Evolutionary conservation across 768 basidiomycete species (phyloP), one percentile per base, ranked within the genome.

Genomic region (Pulveroboletus sp.): DNA sequence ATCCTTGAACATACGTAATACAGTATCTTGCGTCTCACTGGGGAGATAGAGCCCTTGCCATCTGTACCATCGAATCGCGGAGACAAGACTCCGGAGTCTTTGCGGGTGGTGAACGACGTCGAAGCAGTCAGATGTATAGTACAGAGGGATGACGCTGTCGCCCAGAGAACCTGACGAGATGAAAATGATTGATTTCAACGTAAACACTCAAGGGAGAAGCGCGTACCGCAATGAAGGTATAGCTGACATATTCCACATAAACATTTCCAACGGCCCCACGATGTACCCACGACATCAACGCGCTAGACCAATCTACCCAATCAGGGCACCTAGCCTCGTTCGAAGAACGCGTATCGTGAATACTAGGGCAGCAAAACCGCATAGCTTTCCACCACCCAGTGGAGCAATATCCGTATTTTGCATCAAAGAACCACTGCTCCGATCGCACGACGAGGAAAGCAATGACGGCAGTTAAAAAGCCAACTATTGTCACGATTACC

Each of bases 51-150:
- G 33, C 59, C 57, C 38, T 65, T 57, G 24, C 36, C 55, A 37
- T 64, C 48, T 6, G 60, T 58, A 27, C 72, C 67, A 28, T 72
- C 69, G 26, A 81, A 78, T 15, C 69, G 69, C 0, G 81, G 74
- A 2, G 77, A 72, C 8, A 81, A 68, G 38, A 82, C 82, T n/a
- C 79, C 85, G 5, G 85, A 89, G 65, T 98, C 94, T 63, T 96
- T 97, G 47, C 89, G 83, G 0, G 91, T 93, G 17, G 80, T 71
- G 57, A 96, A 94, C 2, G 87, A 86, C 1, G 88, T 88, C 0
- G 95, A 97, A 1, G 91, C 82, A 3, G 94, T 94, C 17, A 99
- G 72, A 53, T 84, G 72, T 57, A 97, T 77, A 0, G 96, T 98
- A 46, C 98, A 76, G n/a, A 86, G 59, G 26, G 81, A 84, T 0